A percentile compares a stretch with the other conserved stretches of the same genome.
Conservation (phyloP, 2,329 filamentous ascomycete species). For the Neofusicoccum sp. region DNA sequence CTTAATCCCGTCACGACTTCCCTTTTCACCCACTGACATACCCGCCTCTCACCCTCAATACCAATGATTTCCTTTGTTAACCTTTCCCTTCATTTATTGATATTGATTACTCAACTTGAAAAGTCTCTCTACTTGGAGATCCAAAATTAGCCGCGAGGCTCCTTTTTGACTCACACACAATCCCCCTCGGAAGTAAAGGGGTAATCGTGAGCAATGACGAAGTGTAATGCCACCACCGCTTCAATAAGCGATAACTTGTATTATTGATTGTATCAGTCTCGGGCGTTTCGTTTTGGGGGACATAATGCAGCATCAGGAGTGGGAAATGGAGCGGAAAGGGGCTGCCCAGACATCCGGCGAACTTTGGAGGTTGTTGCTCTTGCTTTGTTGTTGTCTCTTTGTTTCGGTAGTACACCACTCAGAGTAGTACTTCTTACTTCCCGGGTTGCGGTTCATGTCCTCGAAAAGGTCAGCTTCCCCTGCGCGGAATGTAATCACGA, state of each 20-base stretch:
- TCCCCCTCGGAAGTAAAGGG: not conserved
- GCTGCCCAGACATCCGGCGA: not conserved
- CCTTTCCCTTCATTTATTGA: not conserved
- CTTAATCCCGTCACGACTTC: not conserved
- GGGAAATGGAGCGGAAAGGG: not conserved
- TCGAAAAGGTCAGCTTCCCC: too few relatives aligned
- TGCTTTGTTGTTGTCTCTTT: too few relatives aligned
- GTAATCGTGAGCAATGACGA: not conserved
- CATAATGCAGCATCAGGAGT: not conserved
- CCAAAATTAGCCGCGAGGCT: not conserved
- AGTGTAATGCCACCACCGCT: constrained; percentile 5
- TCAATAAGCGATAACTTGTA: not conserved
- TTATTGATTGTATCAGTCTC: not conserved
- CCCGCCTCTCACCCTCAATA: constrained; percentile 1
- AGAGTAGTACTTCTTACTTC: too few relatives aligned
- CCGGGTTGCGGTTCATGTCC: too few relatives aligned
- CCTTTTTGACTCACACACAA: not conserved
- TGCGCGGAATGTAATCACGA: too few relatives aligned
- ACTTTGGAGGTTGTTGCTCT: too few relatives aligned
- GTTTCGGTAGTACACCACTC: too few relatives aligned
- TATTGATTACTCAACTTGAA: not conserved
- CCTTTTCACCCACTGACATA: not conserved
- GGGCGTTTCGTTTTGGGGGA: not conserved
- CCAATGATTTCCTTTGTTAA: constrained; percentile 10
- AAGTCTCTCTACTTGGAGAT: not conserved